Evolutionary conservation across 2,329 filamentous ascomycete species (phyloP).

Genomic region (Ceratocystis alfenasii): DNA sequence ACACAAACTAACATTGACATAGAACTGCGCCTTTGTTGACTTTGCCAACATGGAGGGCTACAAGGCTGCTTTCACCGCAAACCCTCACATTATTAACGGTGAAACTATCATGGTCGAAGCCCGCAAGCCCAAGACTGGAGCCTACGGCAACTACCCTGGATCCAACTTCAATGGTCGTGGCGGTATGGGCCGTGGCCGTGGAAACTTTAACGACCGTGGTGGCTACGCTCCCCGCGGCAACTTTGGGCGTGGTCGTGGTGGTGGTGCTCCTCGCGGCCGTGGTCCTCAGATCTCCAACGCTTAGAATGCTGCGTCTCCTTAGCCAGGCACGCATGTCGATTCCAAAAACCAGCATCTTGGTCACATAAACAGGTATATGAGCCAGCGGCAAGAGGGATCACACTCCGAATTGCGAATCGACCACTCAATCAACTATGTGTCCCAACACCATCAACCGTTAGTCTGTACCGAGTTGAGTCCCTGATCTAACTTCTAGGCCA

Average conservation of each 20-base stretch:
- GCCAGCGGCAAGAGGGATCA: background rate
- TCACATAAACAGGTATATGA: background rate
- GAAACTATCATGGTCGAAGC: constrained; percentile 81
- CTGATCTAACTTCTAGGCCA: constrained; percentile 2
- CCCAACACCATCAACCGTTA: background rate
- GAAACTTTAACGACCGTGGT: constrained; percentile 47
- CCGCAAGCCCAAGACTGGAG: constrained; percentile 63
- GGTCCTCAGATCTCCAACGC: constrained; percentile 46
- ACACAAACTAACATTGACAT: constrained; percentile 23
- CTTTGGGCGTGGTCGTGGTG: constrained; percentile 52
- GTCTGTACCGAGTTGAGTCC: constrained; percentile 4
- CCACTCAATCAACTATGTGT: background rate
- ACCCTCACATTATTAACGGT: constrained; percentile 73
- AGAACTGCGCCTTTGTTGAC: constrained; percentile 97
- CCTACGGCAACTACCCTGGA: constrained; percentile 59
- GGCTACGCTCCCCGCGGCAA: constrained; percentile 52
- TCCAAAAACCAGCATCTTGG: constrained; percentile 5
- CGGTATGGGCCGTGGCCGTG: constrained; percentile 50
- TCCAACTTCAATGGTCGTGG: constrained; percentile 48
- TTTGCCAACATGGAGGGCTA: constrained; percentile 73
- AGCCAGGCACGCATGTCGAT: constrained; percentile 8
- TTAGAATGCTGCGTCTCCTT: constrained; percentile 26
- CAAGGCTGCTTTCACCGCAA: constrained; percentile 67
- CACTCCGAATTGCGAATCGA: background rate
- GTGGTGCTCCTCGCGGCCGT: constrained; percentile 51